Percentiles rank a stretch among this genome's conserved stretches.
phyloP scores from a whole-genome alignment of 2,329 filamentous ascomycete genomes.

The Pseudogymnoascus sp. region DNA sequence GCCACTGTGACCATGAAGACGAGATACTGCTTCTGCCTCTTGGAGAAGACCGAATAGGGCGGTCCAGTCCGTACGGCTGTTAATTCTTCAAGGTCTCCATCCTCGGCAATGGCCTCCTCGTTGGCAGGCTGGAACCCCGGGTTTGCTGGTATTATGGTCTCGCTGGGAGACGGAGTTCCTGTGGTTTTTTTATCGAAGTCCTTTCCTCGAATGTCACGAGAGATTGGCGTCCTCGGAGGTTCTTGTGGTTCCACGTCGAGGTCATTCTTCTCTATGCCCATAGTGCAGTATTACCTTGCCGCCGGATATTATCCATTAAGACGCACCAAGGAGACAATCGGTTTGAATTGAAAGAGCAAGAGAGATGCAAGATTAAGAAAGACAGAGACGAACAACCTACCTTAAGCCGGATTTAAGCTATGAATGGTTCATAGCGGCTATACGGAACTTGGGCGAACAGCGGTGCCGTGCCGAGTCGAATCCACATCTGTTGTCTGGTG shows the following conservation, averaged over 20 bases:
- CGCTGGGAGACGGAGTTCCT: background rate
- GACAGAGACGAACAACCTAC: background rate
- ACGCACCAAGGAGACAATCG: background rate
- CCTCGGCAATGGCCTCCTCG: constrained; percentile 18
- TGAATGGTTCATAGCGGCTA: background rate
- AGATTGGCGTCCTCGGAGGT: background rate
- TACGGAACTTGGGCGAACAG: constrained; percentile 5
- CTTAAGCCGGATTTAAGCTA: background rate
- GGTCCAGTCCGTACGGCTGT: constrained; percentile 22
- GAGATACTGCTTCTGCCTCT: constrained; percentile 41
- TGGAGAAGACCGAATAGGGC: constrained; percentile 25
- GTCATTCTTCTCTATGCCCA: background rate
- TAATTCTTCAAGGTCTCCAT: constrained; percentile 23
- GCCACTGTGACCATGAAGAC: constrained; percentile 43
- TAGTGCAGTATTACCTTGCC: background rate
- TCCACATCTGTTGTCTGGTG: background rate
- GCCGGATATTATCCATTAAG: background rate
- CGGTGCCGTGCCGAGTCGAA: constrained; percentile 1
- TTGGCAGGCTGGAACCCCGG: background rate
- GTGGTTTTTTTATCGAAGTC: background rate
- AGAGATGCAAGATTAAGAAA: background rate
- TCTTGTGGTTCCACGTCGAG: background rate
- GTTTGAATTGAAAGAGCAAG: background rate
- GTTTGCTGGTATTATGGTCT: background rate
- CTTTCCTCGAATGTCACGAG: background rate